Evolutionary conservation across 2,329 filamentous ascomycete genomes (phyloP).

Genomic region (Verticillium dahliae): DNA sequence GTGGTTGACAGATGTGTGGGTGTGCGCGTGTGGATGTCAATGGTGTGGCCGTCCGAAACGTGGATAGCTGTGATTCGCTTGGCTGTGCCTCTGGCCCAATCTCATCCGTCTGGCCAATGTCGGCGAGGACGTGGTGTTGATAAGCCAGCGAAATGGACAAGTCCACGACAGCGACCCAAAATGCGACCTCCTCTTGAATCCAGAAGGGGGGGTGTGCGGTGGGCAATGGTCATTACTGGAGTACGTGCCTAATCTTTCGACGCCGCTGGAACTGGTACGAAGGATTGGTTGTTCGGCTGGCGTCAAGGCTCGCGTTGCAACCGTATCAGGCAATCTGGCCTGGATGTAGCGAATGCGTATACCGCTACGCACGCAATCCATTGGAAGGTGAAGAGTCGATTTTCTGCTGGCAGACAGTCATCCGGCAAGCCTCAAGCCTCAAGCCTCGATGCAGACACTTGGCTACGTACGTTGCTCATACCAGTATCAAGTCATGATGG

Average conservation of each 20-base stretch:
- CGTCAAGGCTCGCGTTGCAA: background rate
- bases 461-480: background rate
- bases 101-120: background rate
- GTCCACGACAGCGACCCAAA: slow-evolving; percentile 7
- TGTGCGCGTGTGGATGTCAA: background rate
- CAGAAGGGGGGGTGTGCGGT: background rate
- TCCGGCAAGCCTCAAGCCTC: background rate
- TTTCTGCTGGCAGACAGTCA: background rate
- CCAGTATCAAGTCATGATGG: background rate
- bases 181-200: slow-evolving; percentile 3
- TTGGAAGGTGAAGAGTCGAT: background rate
- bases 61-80: slow-evolving; percentile 13
- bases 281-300: background rate
- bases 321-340: background rate
- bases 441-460: background rate
- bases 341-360: background rate
- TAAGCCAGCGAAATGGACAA: slow-evolving; percentile 6
- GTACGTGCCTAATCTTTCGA: slow-evolving; percentile 1
- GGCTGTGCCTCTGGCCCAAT: background rate
- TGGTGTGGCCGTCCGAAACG: slow-evolving; percentile 8
- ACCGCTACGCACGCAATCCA: background rate
- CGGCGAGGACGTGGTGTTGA: slow-evolving; percentile 8
- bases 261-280: background rate
- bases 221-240: background rate
- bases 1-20: background rate